A percentile compares a stretch with the other conserved stretches of the same genome.
Conservation (phyloP, 2,329 filamentous ascomycete species). For the Fusarium sambucinum region DNA sequence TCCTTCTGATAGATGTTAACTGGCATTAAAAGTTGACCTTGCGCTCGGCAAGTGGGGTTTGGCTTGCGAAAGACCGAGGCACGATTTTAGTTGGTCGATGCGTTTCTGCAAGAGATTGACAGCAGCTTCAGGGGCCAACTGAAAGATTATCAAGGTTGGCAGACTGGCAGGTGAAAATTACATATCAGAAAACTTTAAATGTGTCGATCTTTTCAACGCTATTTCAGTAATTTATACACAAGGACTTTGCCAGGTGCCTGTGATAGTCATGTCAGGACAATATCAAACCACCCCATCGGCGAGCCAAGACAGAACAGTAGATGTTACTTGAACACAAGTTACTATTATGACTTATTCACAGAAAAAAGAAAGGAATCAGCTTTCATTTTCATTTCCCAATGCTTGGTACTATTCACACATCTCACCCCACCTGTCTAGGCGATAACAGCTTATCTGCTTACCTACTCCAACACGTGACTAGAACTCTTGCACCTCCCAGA, state of each 20-base stretch:
- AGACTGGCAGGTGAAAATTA: neutral
- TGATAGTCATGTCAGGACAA: neutral
- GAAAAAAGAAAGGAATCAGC: neutral
- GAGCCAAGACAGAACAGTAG: neutral
- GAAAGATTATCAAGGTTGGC: neutral
- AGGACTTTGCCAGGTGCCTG: neutral
- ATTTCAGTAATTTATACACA: neutral
- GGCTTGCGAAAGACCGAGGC: constrained; percentile 34
- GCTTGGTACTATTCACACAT: neutral
- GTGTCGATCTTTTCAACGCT: neutral
- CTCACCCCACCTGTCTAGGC: neutral
- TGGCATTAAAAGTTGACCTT: neutral
- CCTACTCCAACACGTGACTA: constrained; percentile 34
- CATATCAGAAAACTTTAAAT: neutral
- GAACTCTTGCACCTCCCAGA: constrained; percentile 26
- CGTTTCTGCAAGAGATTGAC: neutral
- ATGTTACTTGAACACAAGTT: neutral
- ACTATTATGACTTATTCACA: neutral
- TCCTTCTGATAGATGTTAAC: constrained; percentile 10
- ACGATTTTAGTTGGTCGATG: constrained; percentile 13
- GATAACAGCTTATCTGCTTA: constrained; percentile 4
- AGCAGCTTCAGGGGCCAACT: neutral
- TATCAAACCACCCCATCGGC: neutral
- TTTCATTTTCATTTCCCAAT: neutral
- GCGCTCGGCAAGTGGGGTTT: constrained; percentile 28